phyloP scores from a whole-genome alignment of 345 rosid species.

The Lepidium africanum region DNA sequence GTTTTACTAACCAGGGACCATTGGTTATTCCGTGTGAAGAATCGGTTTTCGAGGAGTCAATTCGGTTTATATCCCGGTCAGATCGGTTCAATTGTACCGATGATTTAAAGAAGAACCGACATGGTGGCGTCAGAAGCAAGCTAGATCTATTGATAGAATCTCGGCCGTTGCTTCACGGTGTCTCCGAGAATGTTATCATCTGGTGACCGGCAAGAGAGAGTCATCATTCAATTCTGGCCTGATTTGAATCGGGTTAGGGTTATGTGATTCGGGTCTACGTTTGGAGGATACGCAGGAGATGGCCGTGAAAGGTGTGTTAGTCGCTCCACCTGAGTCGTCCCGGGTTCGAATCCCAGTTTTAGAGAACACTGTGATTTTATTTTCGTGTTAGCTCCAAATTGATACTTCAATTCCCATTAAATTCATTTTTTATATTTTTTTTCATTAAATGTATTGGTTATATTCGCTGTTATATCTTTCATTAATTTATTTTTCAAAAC shows the following conservation, averaged over 20 bases:
- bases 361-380: no score
- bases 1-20: conserved; percentile 69
- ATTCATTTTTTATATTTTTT: no score
- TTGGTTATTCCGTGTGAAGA: conserved; percentile 88
- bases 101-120: conserved; percentile 45
- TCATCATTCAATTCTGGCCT: neutral
- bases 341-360: conserved; percentile 35
- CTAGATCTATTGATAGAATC: conserved; percentile 61
- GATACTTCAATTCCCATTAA: no score
- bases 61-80: conserved; percentile 51
- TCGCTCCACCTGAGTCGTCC: conserved; percentile 59
- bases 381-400: no score
- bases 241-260: neutral
- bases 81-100: conserved; percentile 39
- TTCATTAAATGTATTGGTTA: no score
- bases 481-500: no score
- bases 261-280: neutral
- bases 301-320: conserved; percentile 37
- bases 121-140: conserved; percentile 30
- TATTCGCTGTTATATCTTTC: no score
- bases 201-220: conserved; percentile 23
- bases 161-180: conserved; percentile 68
- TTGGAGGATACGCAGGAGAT: conserved; percentile 35
- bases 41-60: conserved; percentile 63
- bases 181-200: conserved; percentile 36